phyloP scores from a whole-genome alignment of 2,329 filamentous ascomycete species.

The Fusarium sulawesiense region DNA sequence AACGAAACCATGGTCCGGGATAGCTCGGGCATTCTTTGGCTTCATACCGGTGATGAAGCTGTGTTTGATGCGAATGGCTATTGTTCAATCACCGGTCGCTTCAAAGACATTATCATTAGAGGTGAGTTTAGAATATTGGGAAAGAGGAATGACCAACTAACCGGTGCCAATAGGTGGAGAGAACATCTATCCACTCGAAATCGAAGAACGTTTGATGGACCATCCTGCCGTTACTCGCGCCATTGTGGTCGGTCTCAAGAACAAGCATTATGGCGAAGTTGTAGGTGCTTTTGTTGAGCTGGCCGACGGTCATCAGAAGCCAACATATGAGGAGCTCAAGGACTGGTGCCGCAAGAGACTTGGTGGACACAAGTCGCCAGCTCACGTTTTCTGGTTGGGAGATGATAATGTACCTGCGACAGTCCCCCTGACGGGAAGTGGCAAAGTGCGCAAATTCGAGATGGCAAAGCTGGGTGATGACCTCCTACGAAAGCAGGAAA shows the following conservation, averaged over 20 bases:
- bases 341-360: conserved; percentile 72
- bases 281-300: conserved; percentile 72
- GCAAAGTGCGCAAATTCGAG: conserved; percentile 76
- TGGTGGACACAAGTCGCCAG: conserved; percentile 75
- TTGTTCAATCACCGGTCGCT: conserved; percentile 78
- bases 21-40: conserved; percentile 68
- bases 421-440: conserved; percentile 76
- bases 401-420: conserved; percentile 64
- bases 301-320: conserved; percentile 52
- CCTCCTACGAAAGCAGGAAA: conserved; percentile 61
- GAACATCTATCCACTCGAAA: conserved; percentile 80
- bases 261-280: conserved; percentile 79
- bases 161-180: conserved; percentile 67
- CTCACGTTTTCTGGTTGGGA: conserved; percentile 82
- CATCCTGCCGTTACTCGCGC: conserved; percentile 73
- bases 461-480: conserved; percentile 68
- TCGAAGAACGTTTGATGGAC: conserved; percentile 76
- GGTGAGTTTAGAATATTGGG: conserved; percentile 54
- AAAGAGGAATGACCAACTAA: conserved; percentile 40
- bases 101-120: conserved; percentile 84
- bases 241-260: conserved; percentile 75
- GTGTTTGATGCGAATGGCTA: conserved; percentile 75
- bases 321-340: conserved; percentile 65
- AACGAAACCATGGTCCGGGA: conserved; percentile 68
- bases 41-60: conserved; percentile 76